Evolutionary conservation across 2,329 filamentous ascomycete genomes (phyloP).

Genomic region (Scortechinia acanthostroma): DNA sequence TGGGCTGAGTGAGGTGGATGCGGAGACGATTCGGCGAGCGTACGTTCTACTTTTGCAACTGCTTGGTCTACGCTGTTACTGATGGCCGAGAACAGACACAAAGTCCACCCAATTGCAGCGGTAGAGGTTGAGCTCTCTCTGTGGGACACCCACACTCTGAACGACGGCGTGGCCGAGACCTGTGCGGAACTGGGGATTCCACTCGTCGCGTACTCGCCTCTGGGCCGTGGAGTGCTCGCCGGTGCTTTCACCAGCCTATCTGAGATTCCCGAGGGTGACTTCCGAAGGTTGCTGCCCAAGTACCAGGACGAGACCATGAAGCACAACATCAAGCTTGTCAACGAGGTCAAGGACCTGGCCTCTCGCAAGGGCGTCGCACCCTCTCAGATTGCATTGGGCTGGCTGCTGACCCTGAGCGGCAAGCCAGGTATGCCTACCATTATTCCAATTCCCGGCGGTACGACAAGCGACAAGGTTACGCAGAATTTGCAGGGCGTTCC

Average conservation of each 20-base stretch:
- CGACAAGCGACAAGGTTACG: constrained; percentile 21
- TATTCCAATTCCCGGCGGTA: constrained; percentile 23
- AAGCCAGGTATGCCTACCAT: constrained; percentile 30
- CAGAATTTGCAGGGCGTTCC: constrained; percentile 20
- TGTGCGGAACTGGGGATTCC: constrained; percentile 50
- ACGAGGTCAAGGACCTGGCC: constrained; percentile 11
- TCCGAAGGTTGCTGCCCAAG: constrained; percentile 34
- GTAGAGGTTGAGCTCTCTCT: constrained; percentile 46
- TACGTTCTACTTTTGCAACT: constrained; percentile 15
- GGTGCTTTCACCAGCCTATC: constrained; percentile 33
- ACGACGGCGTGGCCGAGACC: constrained; percentile 31
- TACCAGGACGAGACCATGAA: constrained; percentile 42
- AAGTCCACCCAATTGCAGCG: constrained; percentile 37
- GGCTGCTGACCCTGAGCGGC: constrained; percentile 31
- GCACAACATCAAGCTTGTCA: constrained; percentile 46
- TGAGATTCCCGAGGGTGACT: constrained; percentile 38
- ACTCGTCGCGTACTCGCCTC: constrained; percentile 48
- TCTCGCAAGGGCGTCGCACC: constrained; percentile 10
- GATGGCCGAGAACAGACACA: not conserved
- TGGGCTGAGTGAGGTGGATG: constrained; percentile 42
- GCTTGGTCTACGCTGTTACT: not conserved
- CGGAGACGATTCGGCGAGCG: constrained; percentile 39
- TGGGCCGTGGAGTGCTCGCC: constrained; percentile 50
- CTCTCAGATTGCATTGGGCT: constrained; percentile 37
- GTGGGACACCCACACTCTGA: constrained; percentile 51